Evolutionary conservation across 139 green algal species (phyloP).

Genomic region (Haematococcus lacustris): DNA sequence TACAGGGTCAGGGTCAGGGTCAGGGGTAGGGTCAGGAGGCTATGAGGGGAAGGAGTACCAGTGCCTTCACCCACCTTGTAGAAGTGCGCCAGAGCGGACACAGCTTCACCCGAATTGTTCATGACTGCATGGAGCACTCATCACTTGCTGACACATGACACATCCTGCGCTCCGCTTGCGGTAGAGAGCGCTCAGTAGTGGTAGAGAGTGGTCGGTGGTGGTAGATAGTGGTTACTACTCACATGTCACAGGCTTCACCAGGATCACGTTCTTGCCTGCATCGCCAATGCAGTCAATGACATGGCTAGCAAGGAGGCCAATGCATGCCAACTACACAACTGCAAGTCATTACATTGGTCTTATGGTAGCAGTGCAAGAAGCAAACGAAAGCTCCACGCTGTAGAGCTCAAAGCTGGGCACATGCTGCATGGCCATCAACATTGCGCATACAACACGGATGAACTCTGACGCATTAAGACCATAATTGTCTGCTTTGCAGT

Average conservation of each 20-base stretch:
- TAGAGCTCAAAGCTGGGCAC: neutral
- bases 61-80: conserved; percentile 44
- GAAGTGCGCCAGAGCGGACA: conserved; percentile 59
- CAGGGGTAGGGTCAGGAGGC: neutral
- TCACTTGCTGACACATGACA: no score
- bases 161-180: no score
- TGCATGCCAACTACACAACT: neutral
- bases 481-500: conserved; percentile 46
- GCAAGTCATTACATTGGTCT: neutral
- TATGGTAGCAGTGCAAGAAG: neutral
- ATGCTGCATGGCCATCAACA: neutral
- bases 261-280: conserved; percentile 41
- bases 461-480: no score
- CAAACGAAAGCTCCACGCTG: neutral
- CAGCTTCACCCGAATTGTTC: conserved; percentile 79
- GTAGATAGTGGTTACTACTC: no score
- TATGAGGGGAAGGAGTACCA: neutral
- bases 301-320: neutral
- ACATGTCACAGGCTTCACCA: conserved; percentile 85
- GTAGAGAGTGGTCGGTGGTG: no score
- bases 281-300: neutral
- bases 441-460: neutral
- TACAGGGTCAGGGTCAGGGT: neutral
- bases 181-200: no score
- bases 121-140: no score